Evolutionary conservation across 2,329 filamentous ascomycete species (phyloP).

Genomic region (Aspergillus luchuensis): DNA sequence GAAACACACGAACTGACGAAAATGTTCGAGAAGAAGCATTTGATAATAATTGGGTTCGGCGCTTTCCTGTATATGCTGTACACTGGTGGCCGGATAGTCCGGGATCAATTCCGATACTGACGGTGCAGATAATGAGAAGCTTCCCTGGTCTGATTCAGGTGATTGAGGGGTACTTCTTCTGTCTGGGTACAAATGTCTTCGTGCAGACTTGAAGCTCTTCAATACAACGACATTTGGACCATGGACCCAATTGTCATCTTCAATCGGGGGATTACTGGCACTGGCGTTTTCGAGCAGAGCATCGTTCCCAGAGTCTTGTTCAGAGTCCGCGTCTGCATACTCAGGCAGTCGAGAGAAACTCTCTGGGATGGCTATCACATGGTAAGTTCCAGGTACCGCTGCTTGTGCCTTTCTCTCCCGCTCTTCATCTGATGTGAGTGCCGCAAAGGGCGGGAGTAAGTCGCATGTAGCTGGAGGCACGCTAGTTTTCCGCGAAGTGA

Average conservation of each 20-base stretch:
- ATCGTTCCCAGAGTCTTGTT: slow-evolving; percentile 15
- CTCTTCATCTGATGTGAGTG: slow-evolving; percentile 59
- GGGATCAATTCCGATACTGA: slow-evolving; percentile 19
- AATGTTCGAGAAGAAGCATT: slow-evolving; percentile 40
- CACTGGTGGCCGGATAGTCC: slow-evolving; percentile 18
- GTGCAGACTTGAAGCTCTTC: slow-evolving; percentile 52
- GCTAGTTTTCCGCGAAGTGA: background rate
- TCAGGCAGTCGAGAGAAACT: slow-evolving; percentile 57
- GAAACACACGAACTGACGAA: slow-evolving; percentile 45
- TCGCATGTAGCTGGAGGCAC: slow-evolving; percentile 37
- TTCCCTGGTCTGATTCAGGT: slow-evolving; percentile 37
- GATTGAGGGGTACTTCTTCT: slow-evolving; percentile 36
- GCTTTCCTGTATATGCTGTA: slow-evolving; percentile 25
- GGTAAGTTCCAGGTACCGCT: slow-evolving; percentile 56
- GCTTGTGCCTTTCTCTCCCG: slow-evolving; percentile 58
- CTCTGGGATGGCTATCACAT: slow-evolving; percentile 57
- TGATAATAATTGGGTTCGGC: slow-evolving; percentile 33
- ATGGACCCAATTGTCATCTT: slow-evolving; percentile 22
- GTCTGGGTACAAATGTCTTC: slow-evolving; percentile 35
- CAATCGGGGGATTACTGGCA: slow-evolving; percentile 31
- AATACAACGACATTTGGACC: slow-evolving; percentile 56
- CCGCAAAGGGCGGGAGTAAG: slow-evolving; percentile 56
- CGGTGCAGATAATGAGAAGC: slow-evolving; percentile 29
- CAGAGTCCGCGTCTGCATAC: slow-evolving; percentile 44
- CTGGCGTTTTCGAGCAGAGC: slow-evolving; percentile 31